Base-by-base conservation (phyloP, 2,329 filamentous ascomycete genomes). In the Fusarium illudens region DNA sequence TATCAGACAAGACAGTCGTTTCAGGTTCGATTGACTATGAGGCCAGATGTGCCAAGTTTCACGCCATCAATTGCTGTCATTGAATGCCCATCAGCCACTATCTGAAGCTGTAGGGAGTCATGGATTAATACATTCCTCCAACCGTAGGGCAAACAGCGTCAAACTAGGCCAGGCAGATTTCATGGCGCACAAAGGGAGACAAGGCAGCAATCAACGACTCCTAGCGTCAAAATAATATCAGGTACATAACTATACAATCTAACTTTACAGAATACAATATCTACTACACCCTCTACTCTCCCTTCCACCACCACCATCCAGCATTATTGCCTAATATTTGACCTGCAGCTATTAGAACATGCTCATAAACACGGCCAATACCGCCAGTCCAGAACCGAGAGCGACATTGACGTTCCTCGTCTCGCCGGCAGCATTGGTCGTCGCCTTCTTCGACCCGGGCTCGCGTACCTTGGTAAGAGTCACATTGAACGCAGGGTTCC, bases 381-480 rank as follows among this genome's bases (percentile, higher is more conserved):
- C 57, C 17, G 33, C 29, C 36, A 71, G 36, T 2, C 13, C 49
- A 12, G 60, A 19, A 10, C 62, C 56, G 19, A 53, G 22, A 2
- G 19, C 60, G 19, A 44, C 61, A 58, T 62, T 54, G 6, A 59
- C 29, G 8, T 55, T 50, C 32, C 39, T 46, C 22, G 22, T 58
- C 52, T 36, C 33, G 10, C 30, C 22, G 6, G 42, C 67, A 10
- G 59, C 62, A 20, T 30, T 71, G 3, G 15, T 44, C 0, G 46
- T 36, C 0, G 57, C 58, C 56, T 67, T 70, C 57, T 73, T 70
- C 52, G 65, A 55, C 2, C 56, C 67, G 55, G 70, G 60, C 17
- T 62, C 48, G 33, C 67, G 64, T 67, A 75, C 72, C 72, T 73
- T 76, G 6, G 57, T 73, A 48, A 76, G 20, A 3, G 74, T 74